These are phyloP conservation scores for Elasticomyces elasticus DNA, from an alignment of 495 filamentous ascomycete species.

Conservation along the genomic window DNA sequence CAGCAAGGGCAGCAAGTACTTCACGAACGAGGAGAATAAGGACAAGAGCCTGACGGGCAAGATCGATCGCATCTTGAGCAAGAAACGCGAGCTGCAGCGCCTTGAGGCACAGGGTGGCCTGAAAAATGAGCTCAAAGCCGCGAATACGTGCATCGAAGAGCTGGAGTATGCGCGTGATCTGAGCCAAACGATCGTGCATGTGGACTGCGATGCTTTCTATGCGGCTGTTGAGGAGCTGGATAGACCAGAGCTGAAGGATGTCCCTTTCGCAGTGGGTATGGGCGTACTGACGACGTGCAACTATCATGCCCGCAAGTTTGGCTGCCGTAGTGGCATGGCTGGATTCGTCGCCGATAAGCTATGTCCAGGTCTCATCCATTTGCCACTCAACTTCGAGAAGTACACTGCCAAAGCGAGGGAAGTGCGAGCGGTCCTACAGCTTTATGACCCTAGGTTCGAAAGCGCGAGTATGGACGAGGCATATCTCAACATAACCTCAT, in stretches of 20 bases:
- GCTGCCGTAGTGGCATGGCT: constrained; percentile 89
- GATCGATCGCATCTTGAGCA: constrained; percentile 67
- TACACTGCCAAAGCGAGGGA: constrained; percentile 87
- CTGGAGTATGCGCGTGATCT: constrained; percentile 72
- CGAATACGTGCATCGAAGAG: constrained; percentile 72
- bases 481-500: constrained; percentile 89
- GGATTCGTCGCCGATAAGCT: constrained; percentile 90
- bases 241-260: constrained; percentile 73
- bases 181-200: constrained; percentile 74
- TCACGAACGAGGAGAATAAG: constrained; percentile 76
- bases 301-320: constrained; percentile 82
- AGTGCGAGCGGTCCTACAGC: constrained; percentile 67
- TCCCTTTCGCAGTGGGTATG: constrained; percentile 88
- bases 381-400: constrained; percentile 81
- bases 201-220: constrained; percentile 98
- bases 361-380: constrained; percentile 74
- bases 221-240: constrained; percentile 91
- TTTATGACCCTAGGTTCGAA: constrained; percentile 85
- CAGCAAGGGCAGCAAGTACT: constrained; percentile 93
- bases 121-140: constrained; percentile 56
- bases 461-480: constrained; percentile 93
- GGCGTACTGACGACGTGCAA: constrained; percentile 94
- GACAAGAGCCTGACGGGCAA: constrained; percentile 79
- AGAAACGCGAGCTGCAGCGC: constrained; percentile 66
- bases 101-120: constrained; percentile 47